Evolutionary conservation across 768 basidiomycete species (phyloP).

Genomic region (Rhizopogon sp.): DNA sequence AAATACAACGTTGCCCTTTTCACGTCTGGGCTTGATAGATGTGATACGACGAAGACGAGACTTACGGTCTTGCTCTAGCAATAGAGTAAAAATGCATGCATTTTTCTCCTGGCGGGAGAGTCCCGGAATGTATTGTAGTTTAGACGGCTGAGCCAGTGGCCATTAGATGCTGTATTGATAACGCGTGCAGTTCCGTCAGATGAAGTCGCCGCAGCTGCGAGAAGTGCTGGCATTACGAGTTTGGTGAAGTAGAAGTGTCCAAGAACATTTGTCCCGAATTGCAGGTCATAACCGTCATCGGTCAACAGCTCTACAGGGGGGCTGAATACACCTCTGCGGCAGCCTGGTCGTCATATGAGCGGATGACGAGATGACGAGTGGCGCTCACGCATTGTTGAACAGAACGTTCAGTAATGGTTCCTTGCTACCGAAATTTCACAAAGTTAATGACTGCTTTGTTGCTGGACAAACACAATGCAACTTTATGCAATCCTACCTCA

Average conservation of each 20-base stretch:
- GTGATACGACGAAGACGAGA: neutral
- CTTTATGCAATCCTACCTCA: conserved; percentile 16
- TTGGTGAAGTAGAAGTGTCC: conserved; percentile 3
- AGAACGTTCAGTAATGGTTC: conserved; percentile 23
- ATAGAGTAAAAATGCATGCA: conserved; percentile 4
- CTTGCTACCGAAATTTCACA: conserved; percentile 7
- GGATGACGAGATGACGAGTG: neutral
- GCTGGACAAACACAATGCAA: neutral
- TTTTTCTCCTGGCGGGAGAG: conserved; percentile 13
- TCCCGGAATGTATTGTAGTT: conserved; percentile 25
- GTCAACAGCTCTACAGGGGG: conserved; percentile 24
- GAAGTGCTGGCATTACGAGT: conserved; percentile 29
- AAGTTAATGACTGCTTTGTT: neutral
- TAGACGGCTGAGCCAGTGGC: conserved; percentile 15
- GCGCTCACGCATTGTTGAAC: conserved; percentile 26
- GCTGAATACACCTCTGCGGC: conserved; percentile 23
- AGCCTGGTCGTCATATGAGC: neutral
- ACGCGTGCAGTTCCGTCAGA: conserved; percentile 30
- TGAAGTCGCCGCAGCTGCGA: conserved; percentile 23
- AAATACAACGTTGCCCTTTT: conserved; percentile 40
- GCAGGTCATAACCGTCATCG: conserved; percentile 19
- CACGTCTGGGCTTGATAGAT: neutral
- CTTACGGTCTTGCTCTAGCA: conserved; percentile 30
- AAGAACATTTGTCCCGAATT: conserved; percentile 19
- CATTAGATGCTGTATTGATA: conserved; percentile 28